Evolutionary conservation across 225 moss, liverwort and hornwort genomes (phyloP).

Genomic region (Straminergon stramineum): DNA sequence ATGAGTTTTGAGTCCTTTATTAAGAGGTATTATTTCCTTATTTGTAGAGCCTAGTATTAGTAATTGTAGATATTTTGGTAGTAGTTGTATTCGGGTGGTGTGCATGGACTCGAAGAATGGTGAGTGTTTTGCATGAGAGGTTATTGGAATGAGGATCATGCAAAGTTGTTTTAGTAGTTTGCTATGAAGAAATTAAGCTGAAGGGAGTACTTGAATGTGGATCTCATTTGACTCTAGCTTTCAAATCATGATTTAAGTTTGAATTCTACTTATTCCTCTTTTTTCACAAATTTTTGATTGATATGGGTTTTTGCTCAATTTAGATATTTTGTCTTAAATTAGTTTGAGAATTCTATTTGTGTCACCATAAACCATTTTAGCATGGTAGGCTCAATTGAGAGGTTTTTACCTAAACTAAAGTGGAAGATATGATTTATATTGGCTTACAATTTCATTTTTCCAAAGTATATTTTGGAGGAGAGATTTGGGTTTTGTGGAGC

Average conservation of each 20-base stretch:
- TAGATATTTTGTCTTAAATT: background rate
- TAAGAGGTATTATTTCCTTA: fast-evolving
- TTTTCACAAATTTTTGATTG: too few species aligned
- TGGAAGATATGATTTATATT: fast-evolving
- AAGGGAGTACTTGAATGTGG: background rate
- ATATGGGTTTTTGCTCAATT: background rate
- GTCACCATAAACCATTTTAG: background rate
- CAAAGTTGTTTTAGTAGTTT: background rate
- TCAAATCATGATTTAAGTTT: background rate
- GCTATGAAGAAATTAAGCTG: too few species aligned
- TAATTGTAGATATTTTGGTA: background rate
- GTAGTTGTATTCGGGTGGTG: background rate
- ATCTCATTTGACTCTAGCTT: background rate
- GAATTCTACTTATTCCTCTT: fast-evolving
- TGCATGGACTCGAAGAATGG: fast-evolving
- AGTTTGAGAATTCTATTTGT: background rate
- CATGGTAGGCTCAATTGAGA: fast-evolving
- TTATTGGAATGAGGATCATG: background rate
- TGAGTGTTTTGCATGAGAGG: fast-evolving
- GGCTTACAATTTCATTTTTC: background rate
- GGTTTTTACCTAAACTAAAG: background rate
- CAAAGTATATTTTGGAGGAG: background rate
- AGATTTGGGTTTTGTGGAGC: too few species aligned
- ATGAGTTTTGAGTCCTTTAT: background rate
- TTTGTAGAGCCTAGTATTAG: background rate